phyloP scores from a whole-genome alignment of 495 filamentous ascomycete species.

The Peziza echinospora region DNA sequence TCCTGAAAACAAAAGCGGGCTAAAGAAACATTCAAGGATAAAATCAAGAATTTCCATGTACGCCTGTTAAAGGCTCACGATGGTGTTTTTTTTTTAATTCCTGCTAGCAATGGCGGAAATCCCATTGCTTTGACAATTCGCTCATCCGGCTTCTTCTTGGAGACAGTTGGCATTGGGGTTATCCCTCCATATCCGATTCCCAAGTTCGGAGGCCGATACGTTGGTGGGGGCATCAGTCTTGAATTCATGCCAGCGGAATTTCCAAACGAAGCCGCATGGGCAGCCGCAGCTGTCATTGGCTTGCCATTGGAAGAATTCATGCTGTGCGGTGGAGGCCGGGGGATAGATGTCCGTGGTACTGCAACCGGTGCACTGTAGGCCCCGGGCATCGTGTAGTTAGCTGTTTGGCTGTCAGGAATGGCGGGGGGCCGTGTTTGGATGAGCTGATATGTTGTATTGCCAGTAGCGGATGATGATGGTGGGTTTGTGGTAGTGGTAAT shows the following conservation, averaged over 20 bases:
- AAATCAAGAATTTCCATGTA: too few species aligned
- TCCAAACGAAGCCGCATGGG: conserved; percentile 15
- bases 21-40: too few species aligned
- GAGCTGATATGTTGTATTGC: neutral
- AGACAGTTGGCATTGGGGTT: conserved; percentile 2
- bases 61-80: neutral
- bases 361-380: neutral
- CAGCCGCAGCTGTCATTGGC: neutral
- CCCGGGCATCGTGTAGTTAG: too few species aligned
- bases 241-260: conserved; percentile 17
- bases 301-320: neutral
- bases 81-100: conserved; percentile 5
- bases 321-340: neutral
- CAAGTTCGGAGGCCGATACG: conserved; percentile 6
- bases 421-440: too few species aligned
- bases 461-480: neutral
- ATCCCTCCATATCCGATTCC: neutral
- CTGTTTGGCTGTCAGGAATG: too few species aligned
- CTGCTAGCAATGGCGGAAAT: conserved; percentile 17
- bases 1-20: too few species aligned
- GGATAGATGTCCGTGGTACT: neutral
- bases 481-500: neutral
- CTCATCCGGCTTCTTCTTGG: conserved; percentile 15
- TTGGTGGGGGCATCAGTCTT: conserved; percentile 13
- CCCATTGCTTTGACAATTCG: conserved; percentile 19